Conservation (phyloP, 345 rosid genomes). For the Dimocarpus longan region DNA sequence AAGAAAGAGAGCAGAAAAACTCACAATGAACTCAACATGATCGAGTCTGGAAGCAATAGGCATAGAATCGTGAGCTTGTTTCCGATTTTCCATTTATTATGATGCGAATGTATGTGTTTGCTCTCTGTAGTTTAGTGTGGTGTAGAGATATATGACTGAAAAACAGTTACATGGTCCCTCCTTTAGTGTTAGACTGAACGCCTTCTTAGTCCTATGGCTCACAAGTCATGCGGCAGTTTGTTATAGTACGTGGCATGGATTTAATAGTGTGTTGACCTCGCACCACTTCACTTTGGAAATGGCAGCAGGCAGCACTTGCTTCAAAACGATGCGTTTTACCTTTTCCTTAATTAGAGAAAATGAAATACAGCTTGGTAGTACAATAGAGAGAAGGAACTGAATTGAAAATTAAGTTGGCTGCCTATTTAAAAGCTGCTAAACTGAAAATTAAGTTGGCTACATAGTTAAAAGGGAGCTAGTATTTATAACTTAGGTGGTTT, state of each 20-base stretch:
- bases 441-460: too few relatives aligned
- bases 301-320: background rate
- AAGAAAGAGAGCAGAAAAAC: constrained; percentile 10
- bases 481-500: too few relatives aligned
- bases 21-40: constrained; percentile 70
- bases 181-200: background rate
- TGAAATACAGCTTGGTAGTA: too few relatives aligned
- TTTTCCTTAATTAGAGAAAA: too few relatives aligned
- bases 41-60: constrained; percentile 75
- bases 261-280: background rate
- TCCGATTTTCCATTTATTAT: constrained; percentile 48
- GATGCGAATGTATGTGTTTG: background rate
- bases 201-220: background rate
- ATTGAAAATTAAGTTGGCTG: too few relatives aligned
- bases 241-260: constrained; percentile 26
- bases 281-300: too few relatives aligned
- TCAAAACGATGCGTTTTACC: background rate
- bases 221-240: constrained; percentile 31
- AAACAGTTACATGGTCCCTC: constrained; percentile 34
- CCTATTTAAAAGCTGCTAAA: too few relatives aligned
- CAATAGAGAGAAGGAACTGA: too few relatives aligned
- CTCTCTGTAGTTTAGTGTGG: too few relatives aligned
- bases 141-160: constrained; percentile 8
- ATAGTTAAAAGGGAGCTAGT: too few relatives aligned
- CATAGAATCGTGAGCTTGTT: constrained; percentile 39